Base-by-base conservation (phyloP, 345 rosid species). In the Eucalyptus microcorys region DNA sequence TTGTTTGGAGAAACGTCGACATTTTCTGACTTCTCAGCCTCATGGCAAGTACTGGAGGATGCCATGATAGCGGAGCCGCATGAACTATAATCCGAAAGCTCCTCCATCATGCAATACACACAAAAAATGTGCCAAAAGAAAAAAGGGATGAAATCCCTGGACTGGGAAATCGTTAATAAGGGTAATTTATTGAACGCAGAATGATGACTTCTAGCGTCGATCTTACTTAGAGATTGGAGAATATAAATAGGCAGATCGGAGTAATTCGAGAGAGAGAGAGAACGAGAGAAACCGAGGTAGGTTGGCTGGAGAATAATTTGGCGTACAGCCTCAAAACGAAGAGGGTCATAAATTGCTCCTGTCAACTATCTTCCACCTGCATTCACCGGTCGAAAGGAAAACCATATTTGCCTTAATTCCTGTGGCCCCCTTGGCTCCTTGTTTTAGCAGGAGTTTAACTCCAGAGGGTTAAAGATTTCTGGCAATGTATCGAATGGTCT, bases 241-340 rank as follows among this genome's bases (percentile, higher is more conserved):
- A 21, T 40, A 76, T 76, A 21, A 40, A 76, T 76, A 76, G 83
- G 83, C 59, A 52, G 87, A 50, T 42, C 43, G 14, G 68, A 49
- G 59, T 89, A 88, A 90, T 88, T 88, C 88, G 89, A 91, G 87
- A 90, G 88, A 90, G 81, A 79, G 87, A 49, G 30, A 55, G 68
- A 86, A 86, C 49, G 87, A 49, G 61, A 55, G 68, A 86, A 81
- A 92, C 86, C 88, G 86, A 89, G 89, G 80, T 80, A 86, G 92
- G 91, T 91, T 93, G 95, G 93, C 96, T 92, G 94, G 96, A 95
- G 96, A 94, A 94, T 92, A 91, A 21, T 76, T 90, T 93, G 93
- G 91, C 89, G 98, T 94, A 96, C 91, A 93, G 93, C 95, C 91
- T 88, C 10, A 55, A 7, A n/a, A 43, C 7, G 81, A 22, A 76